Evolutionary conservation across 2,329 filamentous ascomycete species (phyloP), one percentile per base, ranked within the genome.

Genomic region (Orbilia quercus): DNA sequence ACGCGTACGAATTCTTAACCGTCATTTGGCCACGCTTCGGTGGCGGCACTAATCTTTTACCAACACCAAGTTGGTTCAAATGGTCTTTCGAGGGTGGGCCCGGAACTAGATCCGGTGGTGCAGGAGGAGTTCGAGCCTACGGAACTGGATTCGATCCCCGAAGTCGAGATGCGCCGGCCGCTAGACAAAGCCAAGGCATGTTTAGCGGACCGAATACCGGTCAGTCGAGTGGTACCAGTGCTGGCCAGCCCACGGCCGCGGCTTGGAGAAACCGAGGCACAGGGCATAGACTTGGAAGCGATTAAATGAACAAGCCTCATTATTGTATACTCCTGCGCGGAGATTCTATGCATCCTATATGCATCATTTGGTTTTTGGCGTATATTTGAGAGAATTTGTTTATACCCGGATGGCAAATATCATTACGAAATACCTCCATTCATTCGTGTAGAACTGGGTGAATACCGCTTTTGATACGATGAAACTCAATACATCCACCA

Each of bases 1-100:
- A 99, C 80, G 79, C 95, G 18, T 96, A 92, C 81, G 91, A 98
- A 80, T 99, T 98, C 79, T 81, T 97, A 54, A 92, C 91, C 1
- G 87, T 91, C 53, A 85, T 97, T 44, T 98, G 92, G 84, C 95
- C 95, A 3, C 88, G 65, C 42, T 70, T 95, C 79, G 94, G 92
- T 31, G 91, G 91, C 64, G 95, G 95, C 0, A 84, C 83, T 57
- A 96, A 93, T 79, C 84, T 89, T 53, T 84, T 97, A 36, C 83
- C 85, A 12, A 95, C 92, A 0, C 95, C 95, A 1, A 80, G 80
- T 4, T 88, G 92, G 76, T 81, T 98, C 67, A 88, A 87, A 70
- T 85, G 85, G 62, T 85, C 90, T 76, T 90, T 94, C 69, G 82
- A 84, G 69, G 60, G 79, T 77, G 91, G 91, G 2, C 89, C 88